phyloP scores from a whole-genome alignment of 768 basidiomycete species.

The Sarcodon aspratus region DNA sequence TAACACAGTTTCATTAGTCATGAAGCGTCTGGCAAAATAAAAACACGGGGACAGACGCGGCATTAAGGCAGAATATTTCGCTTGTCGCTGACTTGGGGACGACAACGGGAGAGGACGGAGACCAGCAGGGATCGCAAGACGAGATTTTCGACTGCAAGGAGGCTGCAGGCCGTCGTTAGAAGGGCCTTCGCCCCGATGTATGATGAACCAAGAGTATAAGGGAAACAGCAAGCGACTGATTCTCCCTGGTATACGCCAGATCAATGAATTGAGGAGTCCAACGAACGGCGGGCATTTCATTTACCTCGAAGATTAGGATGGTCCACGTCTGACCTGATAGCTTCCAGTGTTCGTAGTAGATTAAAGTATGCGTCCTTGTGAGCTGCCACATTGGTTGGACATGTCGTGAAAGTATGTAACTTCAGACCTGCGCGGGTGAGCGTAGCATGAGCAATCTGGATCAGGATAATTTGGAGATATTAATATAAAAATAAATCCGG shows the following conservation, averaged over 20 bases:
- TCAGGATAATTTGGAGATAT: constrained; percentile 2
- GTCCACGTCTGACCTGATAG: constrained; percentile 1
- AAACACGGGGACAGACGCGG: not conserved
- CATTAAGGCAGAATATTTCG: constrained; percentile 1
- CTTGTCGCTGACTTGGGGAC: not conserved
- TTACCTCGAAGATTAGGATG: constrained; percentile 5
- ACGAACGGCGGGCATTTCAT: not conserved
- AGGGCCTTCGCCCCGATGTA: constrained; percentile 18
- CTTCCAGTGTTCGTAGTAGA: constrained; percentile 21
- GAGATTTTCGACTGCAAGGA: constrained; percentile 4
- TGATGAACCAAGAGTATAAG: constrained; percentile 19
- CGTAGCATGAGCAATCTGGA: constrained; percentile 35
- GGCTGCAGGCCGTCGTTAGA: constrained; percentile 23
- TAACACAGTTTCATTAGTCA: not conserved
- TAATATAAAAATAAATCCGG: not conserved
- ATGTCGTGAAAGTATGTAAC: constrained; percentile 34
- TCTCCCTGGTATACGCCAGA: constrained; percentile 13
- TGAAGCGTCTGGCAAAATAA: too few relatives aligned
- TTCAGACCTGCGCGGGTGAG: constrained; percentile 30
- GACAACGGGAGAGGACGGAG: not conserved
- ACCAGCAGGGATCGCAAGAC: not conserved
- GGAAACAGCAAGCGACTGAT: constrained; percentile 22
- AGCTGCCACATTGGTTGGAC: constrained; percentile 24
- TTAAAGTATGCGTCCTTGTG: constrained; percentile 40
- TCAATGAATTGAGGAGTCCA: not conserved